These are phyloP conservation scores for Chlorella sp. DNA, from an alignment of 139 green algal species.

Conservation along the genomic window DNA sequence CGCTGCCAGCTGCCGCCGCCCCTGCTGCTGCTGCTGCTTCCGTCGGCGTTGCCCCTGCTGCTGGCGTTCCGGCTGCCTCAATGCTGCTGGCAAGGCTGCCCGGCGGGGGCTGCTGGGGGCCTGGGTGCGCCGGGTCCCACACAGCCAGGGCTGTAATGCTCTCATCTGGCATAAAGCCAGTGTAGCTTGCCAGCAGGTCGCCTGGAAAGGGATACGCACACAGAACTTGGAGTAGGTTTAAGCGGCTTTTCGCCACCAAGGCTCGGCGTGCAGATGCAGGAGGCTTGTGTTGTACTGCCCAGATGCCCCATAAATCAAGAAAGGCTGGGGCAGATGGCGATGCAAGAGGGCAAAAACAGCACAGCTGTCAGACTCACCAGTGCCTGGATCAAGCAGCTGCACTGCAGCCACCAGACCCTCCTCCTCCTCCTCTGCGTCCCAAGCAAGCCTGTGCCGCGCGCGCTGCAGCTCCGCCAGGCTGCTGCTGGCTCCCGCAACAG, in stretches of 20 bases:
- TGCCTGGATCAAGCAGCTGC: slow-evolving; percentile 1
- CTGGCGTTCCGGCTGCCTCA: background rate
- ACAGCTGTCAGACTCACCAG: too few relatives aligned
- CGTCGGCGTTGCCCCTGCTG: background rate
- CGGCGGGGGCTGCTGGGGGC: background rate
- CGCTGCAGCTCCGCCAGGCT: background rate
- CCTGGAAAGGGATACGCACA: background rate
- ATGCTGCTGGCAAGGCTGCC: background rate
- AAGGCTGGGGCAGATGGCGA: too few relatives aligned
- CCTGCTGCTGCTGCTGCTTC: background rate
- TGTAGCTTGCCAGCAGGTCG: background rate
- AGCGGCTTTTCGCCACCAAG: too few relatives aligned
- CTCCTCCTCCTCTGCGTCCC: background rate
- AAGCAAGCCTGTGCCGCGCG: background rate
- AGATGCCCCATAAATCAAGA: too few relatives aligned
- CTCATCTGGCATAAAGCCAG: background rate
- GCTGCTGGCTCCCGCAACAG: slow-evolving; percentile 1
- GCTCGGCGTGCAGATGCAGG: too few relatives aligned
- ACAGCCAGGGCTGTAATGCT: slow-evolving; percentile 1
- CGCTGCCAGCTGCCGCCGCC: background rate
- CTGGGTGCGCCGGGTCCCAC: background rate
- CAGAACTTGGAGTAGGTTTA: too few relatives aligned
- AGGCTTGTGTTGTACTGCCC: too few relatives aligned
- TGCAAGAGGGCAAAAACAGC: background rate
- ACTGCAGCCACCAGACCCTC: background rate